These are phyloP conservation scores for Cryptococcus deneoformans DNA, from an alignment of 1,284 basidiomycete genomes.

Conservation along the genomic window DNA sequence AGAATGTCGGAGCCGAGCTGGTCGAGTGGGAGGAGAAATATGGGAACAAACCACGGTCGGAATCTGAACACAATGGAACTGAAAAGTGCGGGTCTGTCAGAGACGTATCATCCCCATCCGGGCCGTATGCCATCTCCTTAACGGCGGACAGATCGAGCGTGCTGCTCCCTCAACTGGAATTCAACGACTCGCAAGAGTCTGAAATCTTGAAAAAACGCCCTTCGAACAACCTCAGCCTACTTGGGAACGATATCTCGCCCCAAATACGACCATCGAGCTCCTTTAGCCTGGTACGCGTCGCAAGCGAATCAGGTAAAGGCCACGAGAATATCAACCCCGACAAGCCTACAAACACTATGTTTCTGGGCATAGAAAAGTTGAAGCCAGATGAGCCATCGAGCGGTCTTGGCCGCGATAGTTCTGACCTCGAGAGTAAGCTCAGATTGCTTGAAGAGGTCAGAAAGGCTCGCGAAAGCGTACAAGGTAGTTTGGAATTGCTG, in stretches of 20 bases:
- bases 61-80: not conserved
- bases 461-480: slow-evolving; percentile 35
- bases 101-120: no score
- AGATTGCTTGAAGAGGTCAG: slow-evolving; percentile 44
- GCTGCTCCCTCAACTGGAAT: slow-evolving; percentile 22
- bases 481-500: slow-evolving; percentile 37
- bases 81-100: no score
- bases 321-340: slow-evolving; percentile 14
- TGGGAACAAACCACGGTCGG: slow-evolving; percentile 45
- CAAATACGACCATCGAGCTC: slow-evolving; percentile 14
- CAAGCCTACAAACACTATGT: slow-evolving; percentile 9
- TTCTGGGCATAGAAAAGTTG: slow-evolving; percentile 10
- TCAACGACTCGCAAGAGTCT: slow-evolving; percentile 10
- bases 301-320: not conserved
- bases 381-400: slow-evolving; percentile 3
- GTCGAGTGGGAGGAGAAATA: slow-evolving; percentile 85
- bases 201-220: slow-evolving; percentile 1
- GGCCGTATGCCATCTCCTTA: not conserved
- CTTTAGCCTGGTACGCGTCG: slow-evolving; percentile 15
- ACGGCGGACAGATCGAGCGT: slow-evolving; percentile 7
- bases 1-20: slow-evolving; percentile 65
- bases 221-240: slow-evolving; percentile 17
- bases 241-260: not conserved
- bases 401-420: slow-evolving; percentile 11
- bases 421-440: slow-evolving; percentile 38